Evolutionary conservation across 352 stramenopile species (phyloP), one percentile per base, ranked within the genome.

Genomic region (Phytophthora syringae): DNA sequence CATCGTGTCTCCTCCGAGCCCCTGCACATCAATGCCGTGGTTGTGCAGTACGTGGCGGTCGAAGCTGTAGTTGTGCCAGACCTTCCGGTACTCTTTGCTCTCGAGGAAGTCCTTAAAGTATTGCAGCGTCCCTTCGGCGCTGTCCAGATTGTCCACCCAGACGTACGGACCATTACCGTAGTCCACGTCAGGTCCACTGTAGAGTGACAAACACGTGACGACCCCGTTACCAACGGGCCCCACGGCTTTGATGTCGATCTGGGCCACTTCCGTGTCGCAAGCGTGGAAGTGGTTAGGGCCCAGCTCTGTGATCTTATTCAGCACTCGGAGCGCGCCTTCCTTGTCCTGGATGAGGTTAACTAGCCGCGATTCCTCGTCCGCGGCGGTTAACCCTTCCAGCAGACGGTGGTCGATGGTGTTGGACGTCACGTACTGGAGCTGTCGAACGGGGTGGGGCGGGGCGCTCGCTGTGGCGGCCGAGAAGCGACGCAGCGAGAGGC

Each of bases 31-130:
- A 67, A 99, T 98, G 16, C 86, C 94, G 59, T 98, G 88, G 77
- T 99, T 99, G 70, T 85, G 95, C 56, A 99, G 84, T 43, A 99
- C 96, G 76, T 99, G 97, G 37, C 97, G 85, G 88, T 99, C 98
- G 76, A 99, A 99, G 30, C 95, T 98, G 80, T 99, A 99, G 78
- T 99, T 99, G 79, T 99, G 98, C 96, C 97, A 99, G 11, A 99
- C 90, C 74, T 99, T 99, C 28, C 95, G 82, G 49, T 93, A 86
- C 21, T 72, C 59, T 21, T 77, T 68, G 70, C 95, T 91, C 71
- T 99, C 95, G 15, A 99, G 85, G 68, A 98, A 99, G 9, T 84
- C 74, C 44, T 94, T 96, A 58, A 97, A 97, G 51, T 93, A 86
- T 58, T 90, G 82, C 49, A 94, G 67, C 39, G 86, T 94, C 27